Base-by-base conservation (phyloP, 805 yeast species). In the Teunomyces gatunensis region DNA sequence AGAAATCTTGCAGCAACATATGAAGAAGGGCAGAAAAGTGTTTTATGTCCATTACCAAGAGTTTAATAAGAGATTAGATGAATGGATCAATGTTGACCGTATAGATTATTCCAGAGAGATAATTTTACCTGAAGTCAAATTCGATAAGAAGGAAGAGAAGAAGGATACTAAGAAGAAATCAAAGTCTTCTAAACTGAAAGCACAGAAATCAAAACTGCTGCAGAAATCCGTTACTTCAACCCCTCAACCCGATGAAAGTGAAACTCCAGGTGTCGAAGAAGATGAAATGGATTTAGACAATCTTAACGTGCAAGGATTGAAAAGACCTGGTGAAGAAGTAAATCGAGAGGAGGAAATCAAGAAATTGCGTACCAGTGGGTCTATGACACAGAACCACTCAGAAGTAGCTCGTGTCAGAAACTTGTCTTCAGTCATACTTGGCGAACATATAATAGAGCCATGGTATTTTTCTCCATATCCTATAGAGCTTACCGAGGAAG, bases 401-500 rank as follows among this genome's bases (percentile, higher is more conserved):
- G 98, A 92, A 60, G 87, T 92, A 20, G 90, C 98, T 0, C 77
- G 94, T 47, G 97, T 94, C 41, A 79, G 98, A 55, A 94, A 94
- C 61, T 75, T 94, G 52, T 75, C 80, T 41, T 78, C 80, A 46
- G 81, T 94, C 4, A 85, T 89, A 3, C 81, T 94, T 69, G 99
- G 99, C 1, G 86, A 85, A 53, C 89, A 84, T 65, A 87, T 87
- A 56, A 89, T 94, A 45, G 99, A 94, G 64, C 99, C 99, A 2
- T 94, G 99, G 99, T 94, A 94, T 68, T 94, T 94, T 60, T 87
- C 96, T 1, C 98, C 99, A 1, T 94, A 94, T 64, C 99, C 99
- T 0, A 77, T 89, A 12, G 99, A 94, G 63, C 77, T 90, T 47
- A 89, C 97, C 0, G 98, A 94, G 58, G 94, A 86, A 54, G 98